Conservation (phyloP, 306 rosid genomes). For the Dalbergia oliveri region DNA sequence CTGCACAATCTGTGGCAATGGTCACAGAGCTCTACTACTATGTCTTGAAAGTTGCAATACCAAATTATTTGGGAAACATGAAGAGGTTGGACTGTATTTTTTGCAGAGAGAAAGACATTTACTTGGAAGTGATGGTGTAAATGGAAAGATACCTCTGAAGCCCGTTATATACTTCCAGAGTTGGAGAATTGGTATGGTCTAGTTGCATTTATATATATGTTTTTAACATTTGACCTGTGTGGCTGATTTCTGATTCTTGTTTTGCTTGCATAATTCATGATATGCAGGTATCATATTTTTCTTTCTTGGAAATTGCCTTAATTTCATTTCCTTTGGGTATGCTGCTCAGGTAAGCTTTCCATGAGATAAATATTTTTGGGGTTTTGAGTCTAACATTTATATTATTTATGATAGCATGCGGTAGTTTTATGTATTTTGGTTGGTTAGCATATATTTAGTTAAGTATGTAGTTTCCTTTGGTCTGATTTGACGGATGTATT, state of each 20-base stretch:
- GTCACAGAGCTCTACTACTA: slow-evolving; percentile 15
- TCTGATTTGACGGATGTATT: slow-evolving; percentile 28
- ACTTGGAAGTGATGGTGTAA: slow-evolving; percentile 74
- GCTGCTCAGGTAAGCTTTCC: slow-evolving; percentile 86
- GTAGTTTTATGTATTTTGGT: slow-evolving; percentile 1
- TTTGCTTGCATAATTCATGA: slow-evolving; percentile 34
- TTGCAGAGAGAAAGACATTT: slow-evolving; percentile 87
- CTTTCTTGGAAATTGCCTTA: slow-evolving; percentile 89
- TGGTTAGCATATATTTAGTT: background rate
- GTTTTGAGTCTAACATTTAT: background rate
- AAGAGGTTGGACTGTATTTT: slow-evolving; percentile 33
- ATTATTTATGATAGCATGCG: background rate
- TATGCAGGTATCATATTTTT: slow-evolving; percentile 86
- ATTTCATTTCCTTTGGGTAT: slow-evolving; percentile 93
- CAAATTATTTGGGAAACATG: slow-evolving; percentile 38
- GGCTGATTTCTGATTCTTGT: slow-evolving; percentile 19
- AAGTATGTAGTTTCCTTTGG: background rate
- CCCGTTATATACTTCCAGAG: slow-evolving; percentile 83
- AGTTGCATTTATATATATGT: slow-evolving; percentile 37
- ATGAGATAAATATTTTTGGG: slow-evolving; percentile 7
- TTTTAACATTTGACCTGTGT: slow-evolving; percentile 35
- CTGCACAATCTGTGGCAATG: background rate
- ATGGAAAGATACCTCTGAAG: slow-evolving; percentile 73
- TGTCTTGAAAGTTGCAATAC: slow-evolving; percentile 10
- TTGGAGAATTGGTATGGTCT: slow-evolving; percentile 90